Percentiles rank a stretch among this genome's conserved stretches.
phyloP scores from a whole-genome alignment of 2,329 filamentous ascomycete species.

The Sphaerulina populicola region DNA sequence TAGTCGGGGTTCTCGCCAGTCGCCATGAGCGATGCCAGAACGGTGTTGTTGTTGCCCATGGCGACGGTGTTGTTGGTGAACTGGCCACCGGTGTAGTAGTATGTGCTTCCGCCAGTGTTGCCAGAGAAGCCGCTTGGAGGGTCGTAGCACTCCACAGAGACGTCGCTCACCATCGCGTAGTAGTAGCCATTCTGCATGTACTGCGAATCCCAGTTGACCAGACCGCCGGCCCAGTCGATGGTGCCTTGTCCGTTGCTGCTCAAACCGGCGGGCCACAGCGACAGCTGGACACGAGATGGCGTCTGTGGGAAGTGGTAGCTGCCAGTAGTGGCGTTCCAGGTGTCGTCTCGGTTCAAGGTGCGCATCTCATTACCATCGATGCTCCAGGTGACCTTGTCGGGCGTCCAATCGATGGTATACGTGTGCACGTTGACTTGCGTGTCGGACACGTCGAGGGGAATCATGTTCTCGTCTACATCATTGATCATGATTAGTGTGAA shows the following conservation, averaged over 20 bases:
- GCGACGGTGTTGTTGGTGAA: slow-evolving; percentile 70
- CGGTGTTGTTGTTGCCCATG: slow-evolving; percentile 64
- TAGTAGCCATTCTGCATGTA: slow-evolving; percentile 89
- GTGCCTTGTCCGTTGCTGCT: slow-evolving; percentile 73
- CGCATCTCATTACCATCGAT: slow-evolving; percentile 74
- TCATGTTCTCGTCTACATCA: slow-evolving; percentile 60
- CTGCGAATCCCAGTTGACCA: slow-evolving; percentile 73
- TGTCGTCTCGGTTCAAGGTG: slow-evolving; percentile 64
- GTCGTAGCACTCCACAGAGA: slow-evolving; percentile 81
- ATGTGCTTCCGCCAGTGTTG: slow-evolving; percentile 51
- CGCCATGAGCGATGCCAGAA: slow-evolving; percentile 71
- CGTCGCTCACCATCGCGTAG: slow-evolving; percentile 68
- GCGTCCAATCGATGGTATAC: slow-evolving; percentile 89
- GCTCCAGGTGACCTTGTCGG: slow-evolving; percentile 76
- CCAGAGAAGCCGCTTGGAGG: slow-evolving; percentile 62
- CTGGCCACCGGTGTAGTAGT: slow-evolving; percentile 59
- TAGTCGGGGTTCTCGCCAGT: slow-evolving; percentile 64
- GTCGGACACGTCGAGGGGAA: slow-evolving; percentile 60
- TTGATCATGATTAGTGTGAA: neutral
- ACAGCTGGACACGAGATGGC: slow-evolving; percentile 81
- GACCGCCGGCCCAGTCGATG: slow-evolving; percentile 81
- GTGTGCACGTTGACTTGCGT: slow-evolving; percentile 74
- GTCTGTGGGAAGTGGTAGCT: slow-evolving; percentile 87
- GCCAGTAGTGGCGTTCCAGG: slow-evolving; percentile 76
- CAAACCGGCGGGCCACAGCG: slow-evolving; percentile 89